Evolutionary conservation across 306 rosid genomes (phyloP), one percentile per base, ranked within the genome.

Genomic region (Abrus precatorius): DNA sequence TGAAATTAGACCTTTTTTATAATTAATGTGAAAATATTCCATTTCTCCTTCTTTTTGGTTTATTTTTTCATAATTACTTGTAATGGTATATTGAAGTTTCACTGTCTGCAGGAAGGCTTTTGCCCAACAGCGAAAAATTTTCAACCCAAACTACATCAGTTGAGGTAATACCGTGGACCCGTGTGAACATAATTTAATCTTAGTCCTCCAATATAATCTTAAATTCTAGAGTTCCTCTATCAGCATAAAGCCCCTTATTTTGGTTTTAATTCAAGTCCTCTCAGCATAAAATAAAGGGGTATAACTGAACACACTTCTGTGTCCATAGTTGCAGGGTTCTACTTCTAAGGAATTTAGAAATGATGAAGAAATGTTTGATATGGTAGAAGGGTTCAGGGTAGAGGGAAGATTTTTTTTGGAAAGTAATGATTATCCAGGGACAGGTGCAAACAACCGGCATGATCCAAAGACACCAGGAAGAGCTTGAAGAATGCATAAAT

Each of bases 401-500:
- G 86, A 87, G 64, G 74, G 87, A 56, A 84, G 92, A 76, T 72
- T 79, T 78, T 88, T 74, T 74, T n/a, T 91, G 69, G 95, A 88
- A 78, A 85, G 53, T 6, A 62, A 55, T 60, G 95, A 88, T 32
- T 91, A 91, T 84, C 91, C 88, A 29, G 92, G 91, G 10, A 84
- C 94, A 47, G 95, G 90, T 30, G 91, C 95, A 76, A 91, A 91
- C 85, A 87, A 82, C 48, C 76, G 68, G 43, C 95, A 91, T 71
- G 90, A 89, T 11, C 95, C 95, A 3, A 82, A 59, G 53, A 34
- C 95, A 9, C 95, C 95, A 4, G 87, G 83, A 76, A 74, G 55
- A 87, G 56, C 84, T 41, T 84, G 44, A 84, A 4, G 2, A 49
- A 20, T 54, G 7, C 67, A 69, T 41, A n/a, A 67, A 27, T 69